Conservation (phyloP, 345 rosid genomes). For the Aquilaria sinensis region DNA sequence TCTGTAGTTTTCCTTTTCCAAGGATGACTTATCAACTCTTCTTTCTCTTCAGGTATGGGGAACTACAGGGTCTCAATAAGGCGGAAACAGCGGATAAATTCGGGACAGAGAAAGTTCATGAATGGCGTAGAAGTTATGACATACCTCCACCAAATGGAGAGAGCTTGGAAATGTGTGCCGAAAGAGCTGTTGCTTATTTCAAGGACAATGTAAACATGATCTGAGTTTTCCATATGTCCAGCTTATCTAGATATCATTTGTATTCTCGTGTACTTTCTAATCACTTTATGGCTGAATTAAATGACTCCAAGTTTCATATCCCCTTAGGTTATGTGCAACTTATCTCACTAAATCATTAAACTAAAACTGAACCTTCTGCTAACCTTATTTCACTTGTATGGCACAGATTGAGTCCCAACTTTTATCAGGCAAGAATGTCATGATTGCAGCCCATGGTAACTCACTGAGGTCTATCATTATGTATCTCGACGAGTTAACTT, state of each 20-base stretch:
- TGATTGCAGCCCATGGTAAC: slow-evolving; percentile 98
- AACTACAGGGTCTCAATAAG: slow-evolving; percentile 94
- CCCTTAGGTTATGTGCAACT: no score
- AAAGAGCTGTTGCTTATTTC: slow-evolving; percentile 80
- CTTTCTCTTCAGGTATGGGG: slow-evolving; percentile 69
- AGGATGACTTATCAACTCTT: slow-evolving; percentile 2
- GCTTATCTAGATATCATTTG: no score
- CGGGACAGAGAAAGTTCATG: slow-evolving; percentile 88
- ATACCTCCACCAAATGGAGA: slow-evolving; percentile 97
- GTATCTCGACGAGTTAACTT: slow-evolving; percentile 94
- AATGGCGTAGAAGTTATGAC: slow-evolving; percentile 97
- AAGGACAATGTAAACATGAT: slow-evolving; percentile 36
- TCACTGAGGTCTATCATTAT: slow-evolving; percentile 90
- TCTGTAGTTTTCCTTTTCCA: neutral
- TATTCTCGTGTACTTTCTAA: no score
- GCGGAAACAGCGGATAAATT: slow-evolving; percentile 91
- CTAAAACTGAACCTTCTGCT: no score
- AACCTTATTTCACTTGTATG: slow-evolving; percentile 11
- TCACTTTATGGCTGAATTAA: no score
- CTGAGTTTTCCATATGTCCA: neutral
- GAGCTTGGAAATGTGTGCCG: slow-evolving; percentile 98
- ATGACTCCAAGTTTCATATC: no score
- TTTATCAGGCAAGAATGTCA: slow-evolving; percentile 66
- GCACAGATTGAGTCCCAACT: slow-evolving; percentile 87
- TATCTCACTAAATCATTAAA: no score